A percentile compares a stretch with the other conserved stretches of the same genome.
Conservation (phyloP, 2,329 filamentous ascomycete species). For the Epichloe uncinata region DNA sequence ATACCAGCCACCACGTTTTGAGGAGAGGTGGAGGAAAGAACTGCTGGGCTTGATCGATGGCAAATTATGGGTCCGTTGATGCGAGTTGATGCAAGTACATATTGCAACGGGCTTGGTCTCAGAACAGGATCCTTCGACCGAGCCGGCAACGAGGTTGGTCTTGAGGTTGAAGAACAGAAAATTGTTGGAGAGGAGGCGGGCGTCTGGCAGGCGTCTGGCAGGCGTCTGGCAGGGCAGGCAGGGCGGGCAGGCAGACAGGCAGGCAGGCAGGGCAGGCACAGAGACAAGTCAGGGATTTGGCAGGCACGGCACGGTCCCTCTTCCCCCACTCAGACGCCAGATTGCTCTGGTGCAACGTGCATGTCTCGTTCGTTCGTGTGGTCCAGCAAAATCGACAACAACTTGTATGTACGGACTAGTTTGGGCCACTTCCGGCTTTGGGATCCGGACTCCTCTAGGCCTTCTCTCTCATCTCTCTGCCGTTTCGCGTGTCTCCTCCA, state of each 20-base stretch:
- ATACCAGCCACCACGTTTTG: neutral
- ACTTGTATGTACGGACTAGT: neutral
- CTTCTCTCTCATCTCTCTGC: neutral
- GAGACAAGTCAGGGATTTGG: too few species aligned
- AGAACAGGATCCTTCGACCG: too few species aligned
- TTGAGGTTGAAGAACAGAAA: neutral
- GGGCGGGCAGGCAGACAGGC: too few species aligned
- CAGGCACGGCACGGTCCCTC: too few species aligned
- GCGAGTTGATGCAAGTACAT: too few species aligned
- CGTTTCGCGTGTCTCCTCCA: neutral
- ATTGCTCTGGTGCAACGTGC: too few species aligned
- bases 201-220: too few species aligned
- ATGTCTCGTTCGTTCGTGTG: too few species aligned
- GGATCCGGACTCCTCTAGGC: neutral
- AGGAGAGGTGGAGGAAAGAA: neutral
- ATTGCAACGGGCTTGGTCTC: neutral
- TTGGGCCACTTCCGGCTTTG: neutral
- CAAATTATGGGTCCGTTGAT: neutral
- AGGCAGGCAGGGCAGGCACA: too few species aligned
- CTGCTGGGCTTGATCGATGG: neutral
- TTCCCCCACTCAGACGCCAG: too few species aligned
- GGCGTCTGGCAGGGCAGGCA: too few species aligned
- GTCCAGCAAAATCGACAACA: neutral
- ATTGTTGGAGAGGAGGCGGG: too few species aligned
- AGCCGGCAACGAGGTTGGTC: neutral